phyloP scores from a whole-genome alignment of 2,329 filamentous ascomycete genomes.

The Cladosporium sp. region DNA sequence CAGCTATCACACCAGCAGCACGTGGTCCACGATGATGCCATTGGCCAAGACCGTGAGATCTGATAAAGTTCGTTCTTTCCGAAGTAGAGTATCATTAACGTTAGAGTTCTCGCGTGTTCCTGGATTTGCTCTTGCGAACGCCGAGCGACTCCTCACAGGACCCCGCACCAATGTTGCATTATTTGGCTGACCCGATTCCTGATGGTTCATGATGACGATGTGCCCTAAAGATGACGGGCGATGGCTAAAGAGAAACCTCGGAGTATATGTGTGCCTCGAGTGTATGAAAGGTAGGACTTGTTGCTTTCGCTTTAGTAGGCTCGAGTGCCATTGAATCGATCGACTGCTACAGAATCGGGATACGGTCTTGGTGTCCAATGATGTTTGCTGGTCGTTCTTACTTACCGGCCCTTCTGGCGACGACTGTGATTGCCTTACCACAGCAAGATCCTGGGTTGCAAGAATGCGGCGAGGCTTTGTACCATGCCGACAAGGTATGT shows the following conservation, averaged over 20 bases:
- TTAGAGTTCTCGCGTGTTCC: background rate
- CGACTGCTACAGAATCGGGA: no score
- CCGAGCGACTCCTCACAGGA: background rate
- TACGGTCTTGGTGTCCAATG: no score
- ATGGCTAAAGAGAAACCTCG: background rate
- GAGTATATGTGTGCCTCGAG: no score
- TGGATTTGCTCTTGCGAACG: background rate
- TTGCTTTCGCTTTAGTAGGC: no score
- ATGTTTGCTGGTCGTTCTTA: no score
- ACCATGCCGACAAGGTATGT: background rate
- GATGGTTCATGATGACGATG: background rate
- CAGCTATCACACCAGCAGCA: no score
- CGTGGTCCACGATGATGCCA: background rate
- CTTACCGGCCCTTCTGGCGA: background rate
- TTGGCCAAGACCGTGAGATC: background rate
- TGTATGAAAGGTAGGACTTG: no score
- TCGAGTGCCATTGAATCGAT: no score
- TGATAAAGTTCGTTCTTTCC: background rate
- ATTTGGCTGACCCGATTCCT: background rate
- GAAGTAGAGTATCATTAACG: no score
- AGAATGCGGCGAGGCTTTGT: slow-evolving; percentile 3
- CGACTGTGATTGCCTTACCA: background rate
- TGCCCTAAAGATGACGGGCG: background rate
- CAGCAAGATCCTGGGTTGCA: background rate
- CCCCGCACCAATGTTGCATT: background rate